Evolutionary conservation across 495 filamentous ascomycete genomes (phyloP).

Genomic region (Aspergillus saccharolyticus): DNA sequence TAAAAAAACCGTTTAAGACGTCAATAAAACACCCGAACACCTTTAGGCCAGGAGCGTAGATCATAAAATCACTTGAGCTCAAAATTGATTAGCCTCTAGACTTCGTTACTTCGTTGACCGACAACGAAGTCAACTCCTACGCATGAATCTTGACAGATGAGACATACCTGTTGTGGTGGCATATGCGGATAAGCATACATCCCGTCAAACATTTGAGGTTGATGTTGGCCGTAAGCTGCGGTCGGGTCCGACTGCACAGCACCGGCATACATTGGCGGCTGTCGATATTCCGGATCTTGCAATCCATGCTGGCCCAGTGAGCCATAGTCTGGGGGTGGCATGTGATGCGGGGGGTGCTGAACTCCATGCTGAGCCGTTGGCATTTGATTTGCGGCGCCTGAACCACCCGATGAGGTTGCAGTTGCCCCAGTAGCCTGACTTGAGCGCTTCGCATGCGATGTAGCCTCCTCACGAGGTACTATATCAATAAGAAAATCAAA

Average conservation of each 20-base stretch:
- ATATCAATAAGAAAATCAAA: slow-evolving; percentile 99
- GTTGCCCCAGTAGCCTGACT: slow-evolving; percentile 54
- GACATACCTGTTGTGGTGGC: slow-evolving; percentile 76
- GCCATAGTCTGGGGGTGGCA: slow-evolving; percentile 63
- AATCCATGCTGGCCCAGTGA: slow-evolving; percentile 57
- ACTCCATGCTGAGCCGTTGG: slow-evolving; percentile 57
- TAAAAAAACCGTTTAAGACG: not conserved
- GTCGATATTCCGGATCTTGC: slow-evolving; percentile 75
- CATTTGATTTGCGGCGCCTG: slow-evolving; percentile 45
- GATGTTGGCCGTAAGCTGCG: slow-evolving; percentile 66
- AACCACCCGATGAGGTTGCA: slow-evolving; percentile 39
- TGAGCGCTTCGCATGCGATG: slow-evolving; percentile 72
- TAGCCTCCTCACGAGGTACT: slow-evolving; percentile 90
- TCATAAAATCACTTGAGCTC: not conserved
- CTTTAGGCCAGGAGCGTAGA: not conserved
- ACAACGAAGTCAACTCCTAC: too few relatives aligned
- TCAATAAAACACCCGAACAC: not conserved
- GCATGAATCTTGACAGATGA: not conserved
- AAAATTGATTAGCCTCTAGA: not conserved
- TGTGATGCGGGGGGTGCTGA: slow-evolving; percentile 57
- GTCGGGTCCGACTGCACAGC: slow-evolving; percentile 68
- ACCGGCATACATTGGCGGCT: slow-evolving; percentile 69
- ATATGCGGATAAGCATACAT: slow-evolving; percentile 81
- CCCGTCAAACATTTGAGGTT: slow-evolving; percentile 75
- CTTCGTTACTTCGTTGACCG: not conserved